Percentiles rank a stretch among this genome's conserved stretches.
These are phyloP conservation scores for Aspergillus wentii DNA, from an alignment of 495 filamentous ascomycete species.

Conservation along the genomic window DNA sequence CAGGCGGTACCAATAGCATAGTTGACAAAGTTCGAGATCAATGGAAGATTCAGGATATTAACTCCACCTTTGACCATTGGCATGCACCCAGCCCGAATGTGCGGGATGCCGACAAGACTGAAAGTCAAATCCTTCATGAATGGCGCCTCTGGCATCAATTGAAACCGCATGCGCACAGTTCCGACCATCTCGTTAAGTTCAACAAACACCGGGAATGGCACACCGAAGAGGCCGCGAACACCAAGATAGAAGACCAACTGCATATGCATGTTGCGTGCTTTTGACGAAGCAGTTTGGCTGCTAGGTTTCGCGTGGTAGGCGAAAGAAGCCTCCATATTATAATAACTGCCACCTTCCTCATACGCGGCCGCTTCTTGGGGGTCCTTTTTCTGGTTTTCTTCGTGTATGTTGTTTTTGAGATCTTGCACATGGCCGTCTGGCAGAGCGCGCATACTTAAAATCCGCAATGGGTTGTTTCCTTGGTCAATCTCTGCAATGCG, in stretches of 20 bases:
- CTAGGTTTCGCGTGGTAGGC: conserved; percentile 86
- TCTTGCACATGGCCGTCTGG: conserved; percentile 77
- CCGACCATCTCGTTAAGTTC: conserved; percentile 83
- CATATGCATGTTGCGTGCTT: conserved; percentile 95
- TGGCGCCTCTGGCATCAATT: conserved; percentile 82
- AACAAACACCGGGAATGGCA: conserved; percentile 84
- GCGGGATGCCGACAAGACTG: conserved; percentile 86
- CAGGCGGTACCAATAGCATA: conserved; percentile 86
- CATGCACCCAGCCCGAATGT: conserved; percentile 85
- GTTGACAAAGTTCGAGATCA: conserved; percentile 96
- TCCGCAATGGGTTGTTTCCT: conserved; percentile 82
- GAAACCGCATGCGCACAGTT: conserved; percentile 74
- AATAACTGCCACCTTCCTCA: conserved; percentile 88
- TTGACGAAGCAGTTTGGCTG: conserved; percentile 62
- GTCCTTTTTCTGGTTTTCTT: conserved; percentile 77
- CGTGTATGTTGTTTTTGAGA: conserved; percentile 71
- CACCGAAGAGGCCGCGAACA: conserved; percentile 66
- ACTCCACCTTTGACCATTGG: conserved; percentile 85
- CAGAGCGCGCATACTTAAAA: conserved; percentile 83
- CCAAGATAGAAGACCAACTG: conserved; percentile 91
- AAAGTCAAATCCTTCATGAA: conserved; percentile 91
- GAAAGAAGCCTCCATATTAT: conserved; percentile 90
- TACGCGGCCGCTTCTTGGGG: conserved; percentile 83
- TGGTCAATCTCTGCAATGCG: conserved; percentile 95
- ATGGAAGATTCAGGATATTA: conserved; percentile 84